Base-by-base conservation (phyloP, 495 filamentous ascomycete genomes). In the Lichina pygmaea region DNA sequence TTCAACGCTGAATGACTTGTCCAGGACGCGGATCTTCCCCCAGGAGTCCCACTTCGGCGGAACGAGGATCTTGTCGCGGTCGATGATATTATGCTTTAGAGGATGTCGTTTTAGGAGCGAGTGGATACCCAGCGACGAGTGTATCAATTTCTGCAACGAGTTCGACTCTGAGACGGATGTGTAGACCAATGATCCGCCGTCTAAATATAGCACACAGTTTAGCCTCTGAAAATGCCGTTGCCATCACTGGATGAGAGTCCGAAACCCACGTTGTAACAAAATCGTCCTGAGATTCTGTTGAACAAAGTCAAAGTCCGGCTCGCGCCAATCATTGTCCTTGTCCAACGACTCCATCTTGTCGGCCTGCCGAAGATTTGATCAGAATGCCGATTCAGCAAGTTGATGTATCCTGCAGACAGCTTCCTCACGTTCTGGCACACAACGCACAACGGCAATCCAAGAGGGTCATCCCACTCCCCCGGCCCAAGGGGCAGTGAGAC, bases 21-120 rank as follows among this genome's bases (percentile, higher is more conserved):
- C 68, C 13, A 95, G 64, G 38, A 94, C 81, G 16, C 86, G 71
- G 48, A 99, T 93, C 60, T 95, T 99, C 31, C 82, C 86, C 84
- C 86, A 94, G 0, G 85, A 93, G 58, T 99, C 89, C 91, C 91
- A 95, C 56, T 93, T 92, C 9, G 84, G 78, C 5, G 89, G 91
- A 2, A 99, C 75, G 0, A 93, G 66, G 33, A 95, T 78, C 64
- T 86, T 92, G 57, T 95, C 91, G 33, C 91, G 67, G 57, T 95
- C 91, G 49, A 93, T 91, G 45, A 93, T 80, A 54, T 95, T 94
- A 59, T 89, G 81, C 60, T 86, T 93, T 30, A 94, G 63, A 38
- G 76, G 72, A 50, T 83, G 75, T 55, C 77, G 72, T 58, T 84
- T 81, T 10, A 91, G 58, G 45, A 86, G 67, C n/a, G 83, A 92